Conservation (phyloP, 2,329 filamentous ascomycete genomes). For the Aureobasidium musti region DNA sequence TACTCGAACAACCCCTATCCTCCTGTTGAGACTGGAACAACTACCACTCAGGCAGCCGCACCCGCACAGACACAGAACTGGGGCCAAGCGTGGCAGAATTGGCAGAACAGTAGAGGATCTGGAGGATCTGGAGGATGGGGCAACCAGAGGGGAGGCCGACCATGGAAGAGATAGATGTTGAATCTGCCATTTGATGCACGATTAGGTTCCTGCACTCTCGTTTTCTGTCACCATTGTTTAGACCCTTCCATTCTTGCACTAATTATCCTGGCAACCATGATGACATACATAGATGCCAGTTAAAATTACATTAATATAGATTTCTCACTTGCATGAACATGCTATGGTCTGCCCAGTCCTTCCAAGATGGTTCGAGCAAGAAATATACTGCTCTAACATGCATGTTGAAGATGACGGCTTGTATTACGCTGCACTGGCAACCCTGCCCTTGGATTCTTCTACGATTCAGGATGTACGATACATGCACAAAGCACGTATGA, state of each 20-base stretch:
- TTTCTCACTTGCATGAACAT: background rate
- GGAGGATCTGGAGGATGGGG: slow-evolving; percentile 4
- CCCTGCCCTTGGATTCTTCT: background rate
- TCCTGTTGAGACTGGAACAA: slow-evolving; percentile 6
- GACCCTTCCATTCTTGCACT: background rate
- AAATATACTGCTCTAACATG: background rate
- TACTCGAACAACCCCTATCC: slow-evolving; percentile 17
- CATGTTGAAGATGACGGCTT: too few relatives aligned
- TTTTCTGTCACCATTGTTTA: background rate
- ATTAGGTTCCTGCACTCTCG: background rate
- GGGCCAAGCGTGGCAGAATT: background rate
- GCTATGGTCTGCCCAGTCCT: background rate
- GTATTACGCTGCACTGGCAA: background rate
- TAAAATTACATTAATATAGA: background rate
- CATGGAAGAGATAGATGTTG: background rate
- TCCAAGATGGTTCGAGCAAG: background rate
- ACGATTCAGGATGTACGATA: background rate
- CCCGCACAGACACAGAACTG: background rate
- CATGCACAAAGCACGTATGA: background rate
- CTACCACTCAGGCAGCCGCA: background rate
- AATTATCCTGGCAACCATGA: background rate
- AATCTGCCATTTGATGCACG: background rate
- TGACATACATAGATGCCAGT: background rate
- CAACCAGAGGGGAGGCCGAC: background rate
- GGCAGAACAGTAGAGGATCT: background rate